Percentiles rank a stretch among this genome's conserved stretches.
Conservation (phyloP, 257 asterid genomes). For the Fraxinus quadrangulata region DNA sequence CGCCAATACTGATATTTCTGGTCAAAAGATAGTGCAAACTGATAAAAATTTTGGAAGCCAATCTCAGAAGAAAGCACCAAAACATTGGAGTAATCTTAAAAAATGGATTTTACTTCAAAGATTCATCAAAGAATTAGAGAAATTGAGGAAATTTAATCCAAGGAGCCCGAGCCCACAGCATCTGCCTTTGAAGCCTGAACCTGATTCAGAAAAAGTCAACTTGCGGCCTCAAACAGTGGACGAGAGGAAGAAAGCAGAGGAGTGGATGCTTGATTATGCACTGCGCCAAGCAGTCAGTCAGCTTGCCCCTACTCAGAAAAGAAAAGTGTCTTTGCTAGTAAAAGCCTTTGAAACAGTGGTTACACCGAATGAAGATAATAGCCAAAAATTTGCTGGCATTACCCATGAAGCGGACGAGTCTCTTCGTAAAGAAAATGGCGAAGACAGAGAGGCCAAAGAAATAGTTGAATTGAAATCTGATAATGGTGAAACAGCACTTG, state of each 20-base stretch:
- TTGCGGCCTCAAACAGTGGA: slow-evolving; percentile 63
- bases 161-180: slow-evolving; percentile 54
- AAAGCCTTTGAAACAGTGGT: slow-evolving; percentile 94
- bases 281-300: slow-evolving; percentile 83
- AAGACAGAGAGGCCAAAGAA: slow-evolving; percentile 1
- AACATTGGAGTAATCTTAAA: slow-evolving; percentile 93
- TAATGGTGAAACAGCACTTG: neutral
- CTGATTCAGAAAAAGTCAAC: slow-evolving; percentile 60
- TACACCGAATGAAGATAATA: slow-evolving; percentile 43
- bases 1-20: slow-evolving; percentile 17
- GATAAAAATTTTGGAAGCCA: slow-evolving; percentile 32
- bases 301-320: slow-evolving; percentile 93
- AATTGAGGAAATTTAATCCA: slow-evolving; percentile 66
- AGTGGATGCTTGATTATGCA: slow-evolving; percentile 99
- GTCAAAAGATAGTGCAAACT: slow-evolving; percentile 26
- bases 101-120: slow-evolving; percentile 93
- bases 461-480: neutral
- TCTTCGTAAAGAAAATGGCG: slow-evolving; percentile 9
- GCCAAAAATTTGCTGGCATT: neutral
- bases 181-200: slow-evolving; percentile 56
- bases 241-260: slow-evolving; percentile 68
- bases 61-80: slow-evolving; percentile 68
- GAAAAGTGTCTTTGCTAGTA: slow-evolving; percentile 77
- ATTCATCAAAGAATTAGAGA: slow-evolving; percentile 77
- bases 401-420: slow-evolving; percentile 12